phyloP scores from a whole-genome alignment of 495 filamentous ascomycete species.

The Aspergillus saccharolyticus region DNA sequence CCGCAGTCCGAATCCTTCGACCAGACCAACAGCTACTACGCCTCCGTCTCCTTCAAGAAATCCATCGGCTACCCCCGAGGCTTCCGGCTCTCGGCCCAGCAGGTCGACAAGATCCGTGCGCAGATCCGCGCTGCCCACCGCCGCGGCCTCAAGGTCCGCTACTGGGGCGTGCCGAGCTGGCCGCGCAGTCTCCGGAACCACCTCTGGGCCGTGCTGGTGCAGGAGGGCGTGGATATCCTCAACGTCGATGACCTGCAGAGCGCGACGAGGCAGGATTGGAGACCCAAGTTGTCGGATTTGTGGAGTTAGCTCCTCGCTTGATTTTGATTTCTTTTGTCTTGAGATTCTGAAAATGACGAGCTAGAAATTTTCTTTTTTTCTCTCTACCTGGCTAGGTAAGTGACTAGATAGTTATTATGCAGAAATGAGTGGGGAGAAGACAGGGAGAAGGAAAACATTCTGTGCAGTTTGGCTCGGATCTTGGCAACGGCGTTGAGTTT shows the following conservation, averaged over 20 bases:
- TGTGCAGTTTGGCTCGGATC: no score
- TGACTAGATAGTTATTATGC: no score
- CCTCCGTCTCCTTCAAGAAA: conserved; percentile 40
- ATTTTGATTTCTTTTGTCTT: not conserved
- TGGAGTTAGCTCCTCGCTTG: conserved; percentile 20
- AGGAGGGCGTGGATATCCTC: conserved; percentile 68
- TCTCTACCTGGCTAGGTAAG: no score
- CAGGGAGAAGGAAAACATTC: no score
- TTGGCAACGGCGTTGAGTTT: no score
- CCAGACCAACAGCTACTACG: conserved; percentile 44
- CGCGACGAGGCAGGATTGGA: conserved; percentile 46
- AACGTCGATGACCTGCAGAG: conserved; percentile 73
- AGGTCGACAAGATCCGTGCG: conserved; percentile 55
- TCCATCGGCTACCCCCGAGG: conserved; percentile 39
- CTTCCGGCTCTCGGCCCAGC: conserved; percentile 39
- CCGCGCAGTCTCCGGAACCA: conserved; percentile 67
- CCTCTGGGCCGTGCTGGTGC: conserved; percentile 67
- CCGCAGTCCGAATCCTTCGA: conserved; percentile 35
- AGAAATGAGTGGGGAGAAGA: no score
- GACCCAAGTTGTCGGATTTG: conserved; percentile 35
- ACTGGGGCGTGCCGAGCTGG: conserved; percentile 78
- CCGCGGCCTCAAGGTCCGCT: conserved; percentile 66
- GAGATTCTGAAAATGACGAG: no score
- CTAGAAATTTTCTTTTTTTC: no score
- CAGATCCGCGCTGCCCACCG: conserved; percentile 66